These are phyloP conservation scores for Boletus subcaerulescens DNA, from an alignment of 768 basidiomycete species.

Conservation along the genomic window DNA sequence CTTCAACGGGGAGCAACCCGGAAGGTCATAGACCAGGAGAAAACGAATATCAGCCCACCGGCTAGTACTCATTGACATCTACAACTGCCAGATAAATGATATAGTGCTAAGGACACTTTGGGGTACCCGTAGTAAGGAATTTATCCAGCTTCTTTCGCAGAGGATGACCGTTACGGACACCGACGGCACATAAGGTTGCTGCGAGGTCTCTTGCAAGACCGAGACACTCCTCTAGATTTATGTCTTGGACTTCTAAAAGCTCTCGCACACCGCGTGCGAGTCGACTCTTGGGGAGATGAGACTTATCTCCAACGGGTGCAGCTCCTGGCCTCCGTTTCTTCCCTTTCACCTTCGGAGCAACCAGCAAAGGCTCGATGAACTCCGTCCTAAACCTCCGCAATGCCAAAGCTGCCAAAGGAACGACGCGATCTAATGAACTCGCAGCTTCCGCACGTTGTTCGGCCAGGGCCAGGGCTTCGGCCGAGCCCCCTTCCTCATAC, in stretches of 20 bases:
- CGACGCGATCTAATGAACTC: conserved; percentile 62
- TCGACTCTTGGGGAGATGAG: conserved; percentile 55
- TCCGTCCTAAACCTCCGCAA: conserved; percentile 71
- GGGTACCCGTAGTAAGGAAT: conserved; percentile 33
- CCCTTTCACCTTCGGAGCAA: conserved; percentile 60
- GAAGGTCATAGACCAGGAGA: conserved; percentile 24
- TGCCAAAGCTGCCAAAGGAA: conserved; percentile 62
- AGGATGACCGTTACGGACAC: conserved; percentile 62
- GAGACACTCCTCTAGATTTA: conserved; percentile 44
- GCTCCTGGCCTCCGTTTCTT: conserved; percentile 49
- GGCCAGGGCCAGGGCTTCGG: conserved; percentile 49
- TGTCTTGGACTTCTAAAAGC: conserved; percentile 52
- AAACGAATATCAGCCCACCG: conserved; percentile 4
- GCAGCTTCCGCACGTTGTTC: conserved; percentile 76
- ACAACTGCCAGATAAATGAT: conserved; percentile 1
- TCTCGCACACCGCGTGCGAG: conserved; percentile 67
- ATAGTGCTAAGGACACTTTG: neutral
- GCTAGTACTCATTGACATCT: conserved; percentile 1
- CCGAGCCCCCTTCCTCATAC: conserved; percentile 48
- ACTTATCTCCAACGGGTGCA: conserved; percentile 37
- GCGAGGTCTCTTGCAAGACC: conserved; percentile 51
- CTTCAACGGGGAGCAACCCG: conserved; percentile 21
- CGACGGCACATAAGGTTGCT: conserved; percentile 46
- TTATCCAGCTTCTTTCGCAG: conserved; percentile 68
- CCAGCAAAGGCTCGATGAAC: conserved; percentile 65